Base-by-base conservation (phyloP, 1,284 basidiomycete species). In the Trichosporon inkin region DNA sequence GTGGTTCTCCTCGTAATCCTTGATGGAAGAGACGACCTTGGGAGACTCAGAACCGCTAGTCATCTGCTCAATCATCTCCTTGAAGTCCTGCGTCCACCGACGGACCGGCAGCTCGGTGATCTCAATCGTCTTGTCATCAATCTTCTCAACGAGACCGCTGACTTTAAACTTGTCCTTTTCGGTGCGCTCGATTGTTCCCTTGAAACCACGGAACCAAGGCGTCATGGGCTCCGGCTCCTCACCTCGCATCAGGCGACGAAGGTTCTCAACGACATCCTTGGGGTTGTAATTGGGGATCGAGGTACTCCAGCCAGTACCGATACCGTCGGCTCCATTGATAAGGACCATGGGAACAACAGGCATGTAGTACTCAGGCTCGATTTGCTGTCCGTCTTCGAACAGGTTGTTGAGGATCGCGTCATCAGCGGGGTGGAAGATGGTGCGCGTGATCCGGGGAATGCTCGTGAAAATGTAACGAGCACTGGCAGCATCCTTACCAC, bases 291-390 rank as follows among this genome's bases (percentile, higher is more conserved):
- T 90, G 10, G 96, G 96, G 56, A 99, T 84, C 47, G 80, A 86
- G 0, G 96, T 97, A 72, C 92, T 95, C 95, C 96, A 99, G 62
- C 95, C 91, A 55, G 96, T 99, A 57, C 96, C 96, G 71, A 99
- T 99, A 81, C 96, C 96, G 69, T 98, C 94, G 14, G 90, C 87
- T 14, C 96, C 96, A 71, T 99, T 99, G 73, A 99, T 80, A 47
- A 99, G 82, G 0, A 98, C 83, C 78, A 96, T 82, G 0, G 96
- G 96, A 0, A 98, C 71, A 19, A 93, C 81, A 16, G 96, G 95
- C 77, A 98, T 83, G 75, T 96, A 99, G 81, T 87, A 98, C 70
- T 94, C 91, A 0, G 96, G 96, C 77, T 99, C 96, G 67, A 99
- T 92, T 58, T 81, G 76, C 62, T 85, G 81, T 28, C 91, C 92